Conservation (phyloP, 768 basidiomycete genomes). For the Kwoniella dejecticola region DNA sequence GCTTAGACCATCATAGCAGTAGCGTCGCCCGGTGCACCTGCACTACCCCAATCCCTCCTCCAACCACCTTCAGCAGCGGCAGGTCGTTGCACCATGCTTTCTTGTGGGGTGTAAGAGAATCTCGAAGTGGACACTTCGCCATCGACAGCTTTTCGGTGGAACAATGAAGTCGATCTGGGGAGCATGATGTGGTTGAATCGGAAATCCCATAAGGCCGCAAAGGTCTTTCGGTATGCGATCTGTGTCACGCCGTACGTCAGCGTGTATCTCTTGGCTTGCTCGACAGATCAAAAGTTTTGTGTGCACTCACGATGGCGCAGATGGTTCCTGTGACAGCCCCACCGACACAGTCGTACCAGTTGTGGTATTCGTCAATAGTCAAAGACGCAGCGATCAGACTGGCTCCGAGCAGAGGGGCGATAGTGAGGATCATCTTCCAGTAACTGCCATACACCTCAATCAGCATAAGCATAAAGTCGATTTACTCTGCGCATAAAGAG, state of each 20-base stretch:
- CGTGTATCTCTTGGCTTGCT: too few relatives aligned
- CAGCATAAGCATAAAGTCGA: too few relatives aligned
- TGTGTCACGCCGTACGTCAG: not conserved
- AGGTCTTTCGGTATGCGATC: conserved; percentile 63
- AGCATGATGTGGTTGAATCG: conserved; percentile 65
- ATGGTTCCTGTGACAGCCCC: conserved; percentile 62
- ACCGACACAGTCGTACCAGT: conserved; percentile 64
- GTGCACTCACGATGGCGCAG: conserved; percentile 58
- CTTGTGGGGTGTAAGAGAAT: conserved; percentile 38
- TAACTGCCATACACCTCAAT: conserved; percentile 47
- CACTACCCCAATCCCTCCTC: conserved; percentile 28
- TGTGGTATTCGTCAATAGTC: conserved; percentile 64
- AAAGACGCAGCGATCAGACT: conserved; percentile 63
- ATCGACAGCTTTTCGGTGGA: conserved; percentile 36
- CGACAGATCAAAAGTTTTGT: too few relatives aligned
- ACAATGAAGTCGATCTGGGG: conserved; percentile 57
- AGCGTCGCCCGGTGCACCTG: conserved; percentile 43
- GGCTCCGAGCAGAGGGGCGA: conserved; percentile 64
- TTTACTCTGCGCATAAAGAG: too few relatives aligned
- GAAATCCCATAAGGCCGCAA: conserved; percentile 64
- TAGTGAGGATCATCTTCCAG: conserved; percentile 67
- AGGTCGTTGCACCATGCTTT: conserved; percentile 40
- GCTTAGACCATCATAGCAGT: conserved; percentile 26
- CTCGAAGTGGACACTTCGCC: conserved; percentile 15
- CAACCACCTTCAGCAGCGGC: conserved; percentile 41